Evolutionary conservation across 768 basidiomycete genomes (phyloP), one percentile per base, ranked within the genome.

Genomic region (Austroboletus eburneus): DNA sequence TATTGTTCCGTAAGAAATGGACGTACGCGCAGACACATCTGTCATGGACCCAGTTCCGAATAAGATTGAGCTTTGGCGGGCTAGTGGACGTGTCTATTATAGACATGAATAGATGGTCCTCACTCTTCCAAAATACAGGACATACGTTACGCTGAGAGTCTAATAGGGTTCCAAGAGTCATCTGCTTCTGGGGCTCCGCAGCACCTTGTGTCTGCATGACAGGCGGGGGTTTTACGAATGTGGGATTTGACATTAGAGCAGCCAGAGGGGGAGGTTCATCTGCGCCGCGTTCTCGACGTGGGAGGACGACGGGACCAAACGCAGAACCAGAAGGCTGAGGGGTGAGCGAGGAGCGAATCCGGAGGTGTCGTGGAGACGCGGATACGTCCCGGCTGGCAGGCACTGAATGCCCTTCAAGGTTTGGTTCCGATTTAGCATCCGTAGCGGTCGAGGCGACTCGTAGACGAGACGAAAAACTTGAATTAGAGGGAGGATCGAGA

Each of bases 251-350:
- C 49, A 74, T 71, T 33, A 90, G 75, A 43, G 76, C 52, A 23
- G 74, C 73, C 24, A 89, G 64, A 5, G 85, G 74, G 22, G 87
- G 87, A 6, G 87, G 87, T 52, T 87, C 85, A 18, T 84, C 83
- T 27, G 67, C 62, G 51, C 83, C 77, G 55, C 81, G 69, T 47
- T 66, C 68, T 16, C 68, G 67, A 35, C 68, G 64, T 17, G 64
- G 59, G 9, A 68, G 71, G 22, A 66, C 42, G 29, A 64, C 61
- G 13, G 76, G 75, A 42, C 75, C 75, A 41, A 76, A 75, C 2
- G 51, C 57, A 17, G 63, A 57, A 14, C 67, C 69, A 17, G 69
- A 61, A 8, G 83, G 83, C 57, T 83, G 83, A 8, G 87, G 87
- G 7, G 86, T 87, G 49, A 86, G 69, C 9, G 84, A 83, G 18